Conservation (phyloP, 1,284 basidiomycete species). For the Sporisorium scitamineum region DNA sequence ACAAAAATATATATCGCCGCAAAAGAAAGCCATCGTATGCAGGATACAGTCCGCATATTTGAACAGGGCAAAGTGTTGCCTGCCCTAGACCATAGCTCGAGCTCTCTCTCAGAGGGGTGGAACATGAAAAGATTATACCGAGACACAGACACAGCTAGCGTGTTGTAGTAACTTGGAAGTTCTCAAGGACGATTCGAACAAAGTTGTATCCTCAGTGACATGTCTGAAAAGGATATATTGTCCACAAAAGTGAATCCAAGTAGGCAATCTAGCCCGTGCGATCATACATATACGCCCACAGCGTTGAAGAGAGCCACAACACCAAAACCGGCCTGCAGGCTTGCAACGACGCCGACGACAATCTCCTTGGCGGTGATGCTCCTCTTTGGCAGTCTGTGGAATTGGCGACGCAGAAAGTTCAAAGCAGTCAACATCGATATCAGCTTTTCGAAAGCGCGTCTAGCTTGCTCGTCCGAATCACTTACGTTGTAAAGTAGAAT, state of each 20-base stretch:
- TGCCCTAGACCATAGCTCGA: too few relatives aligned
- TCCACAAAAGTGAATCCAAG: background rate
- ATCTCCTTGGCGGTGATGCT: constrained; percentile 41
- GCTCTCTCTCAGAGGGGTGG: too few relatives aligned
- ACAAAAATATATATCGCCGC: too few relatives aligned
- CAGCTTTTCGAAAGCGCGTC: too few relatives aligned
- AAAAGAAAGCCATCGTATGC: background rate
- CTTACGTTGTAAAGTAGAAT: constrained; percentile 65
- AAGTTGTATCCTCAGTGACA: too few relatives aligned
- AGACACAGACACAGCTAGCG: too few relatives aligned
- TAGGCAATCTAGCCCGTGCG: background rate
- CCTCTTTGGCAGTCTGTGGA: constrained; percentile 48
- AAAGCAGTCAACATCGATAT: background rate
- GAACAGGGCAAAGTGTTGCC: too few relatives aligned
- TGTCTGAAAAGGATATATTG: constrained; percentile 27
- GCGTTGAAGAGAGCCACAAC: constrained; percentile 64
- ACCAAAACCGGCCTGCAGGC: constrained; percentile 59
- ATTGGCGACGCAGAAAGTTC: background rate
- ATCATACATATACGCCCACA: constrained; percentile 64
- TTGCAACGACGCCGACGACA: constrained; percentile 42
- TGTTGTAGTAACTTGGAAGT: too few relatives aligned
- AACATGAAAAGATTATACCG: too few relatives aligned
- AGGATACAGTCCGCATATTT: too few relatives aligned
- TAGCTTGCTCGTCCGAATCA: background rate
- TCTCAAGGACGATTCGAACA: background rate